Base-by-base conservation (phyloP, 2,329 filamentous ascomycete species). In the Aspergillus pseudonomiae region DNA sequence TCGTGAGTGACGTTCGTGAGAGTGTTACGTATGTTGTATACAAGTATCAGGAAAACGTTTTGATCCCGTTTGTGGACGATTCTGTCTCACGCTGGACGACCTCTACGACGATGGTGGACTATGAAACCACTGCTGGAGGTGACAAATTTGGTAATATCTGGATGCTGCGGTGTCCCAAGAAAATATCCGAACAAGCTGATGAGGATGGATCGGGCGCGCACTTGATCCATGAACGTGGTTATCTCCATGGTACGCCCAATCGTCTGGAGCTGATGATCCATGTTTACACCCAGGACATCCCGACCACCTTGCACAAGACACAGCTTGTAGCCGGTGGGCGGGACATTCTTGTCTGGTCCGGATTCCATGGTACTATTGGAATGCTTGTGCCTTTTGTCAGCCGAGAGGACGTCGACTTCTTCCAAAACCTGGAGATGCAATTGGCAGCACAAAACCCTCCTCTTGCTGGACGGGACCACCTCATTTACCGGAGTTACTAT, bases 71-170 rank as follows among this genome's bases (percentile, higher is more conserved):
- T 73, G 92, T 87, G 21, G 95, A 99, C 74, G 95, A 99, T 75
- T 91, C 89, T 7, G 86, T 97, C 65, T 85, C 93, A 57, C 89
- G 95, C 36, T 98, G 94, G 92, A 96, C 93, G 1, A 96, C 93
- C 0, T 91, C 91, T 69, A 91, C 91, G 0, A 87, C 93, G 3
- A 97, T 99, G 93, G 89, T 98, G 2, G 95, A 99, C 79, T 99
- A 99, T 78, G 95, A 99, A 76, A 96, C 95, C 1, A 89, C 92
- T 28, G 94, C 93, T 3, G 95, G 94, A 41, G 94, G 94, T 41
- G 95, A 99, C 81, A 98, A 97, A 75, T 99, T 99, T 69, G 96
- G 95, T 65, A 99, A 99, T 72, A 80, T 99, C 19, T 99, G 93
- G 89, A 87, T 99, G 52, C 85, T 99, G 34, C 91, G 95, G 55